phyloP scores from a whole-genome alignment of 371 early-diverging fungal species.

The Capillidium rhysosporum region DNA sequence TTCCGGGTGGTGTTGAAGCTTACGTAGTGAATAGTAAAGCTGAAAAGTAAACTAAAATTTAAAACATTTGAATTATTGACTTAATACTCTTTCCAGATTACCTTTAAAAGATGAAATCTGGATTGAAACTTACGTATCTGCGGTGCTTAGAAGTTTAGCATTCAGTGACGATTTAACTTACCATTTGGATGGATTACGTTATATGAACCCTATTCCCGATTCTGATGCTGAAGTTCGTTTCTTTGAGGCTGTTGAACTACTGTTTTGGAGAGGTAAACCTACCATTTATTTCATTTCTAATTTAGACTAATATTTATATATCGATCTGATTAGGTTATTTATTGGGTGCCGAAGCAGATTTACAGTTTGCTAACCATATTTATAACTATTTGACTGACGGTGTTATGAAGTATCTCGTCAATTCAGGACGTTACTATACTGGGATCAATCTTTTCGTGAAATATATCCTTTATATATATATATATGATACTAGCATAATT shows the following conservation, averaged over 20 bases:
- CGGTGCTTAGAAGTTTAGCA: constrained; percentile 68
- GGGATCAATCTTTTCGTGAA: constrained; percentile 61
- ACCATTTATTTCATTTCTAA: background rate
- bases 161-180: constrained; percentile 76
- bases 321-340: constrained; percentile 66
- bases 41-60: constrained; percentile 23
- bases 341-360: constrained; percentile 83
- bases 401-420: constrained; percentile 69
- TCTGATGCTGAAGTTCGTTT: constrained; percentile 50
- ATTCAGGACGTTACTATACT: constrained; percentile 52
- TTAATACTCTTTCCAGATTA: background rate
- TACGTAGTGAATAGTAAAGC: constrained; percentile 67
- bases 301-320: background rate
- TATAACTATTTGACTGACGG: constrained; percentile 69
- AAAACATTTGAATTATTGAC: background rate
- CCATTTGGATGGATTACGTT: constrained; percentile 65
- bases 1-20: constrained; percentile 92
- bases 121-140: constrained; percentile 76
- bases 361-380: constrained; percentile 72
- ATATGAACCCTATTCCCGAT: constrained; percentile 63
- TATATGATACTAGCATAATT: background rate
- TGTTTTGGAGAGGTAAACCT: constrained; percentile 53
- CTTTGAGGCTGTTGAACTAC: constrained; percentile 56
- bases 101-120: constrained; percentile 35
- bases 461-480: constrained; percentile 12